These are phyloP conservation scores for Eustoma russellianum DNA, from an alignment of 257 asterid species.

Conservation along the genomic window DNA sequence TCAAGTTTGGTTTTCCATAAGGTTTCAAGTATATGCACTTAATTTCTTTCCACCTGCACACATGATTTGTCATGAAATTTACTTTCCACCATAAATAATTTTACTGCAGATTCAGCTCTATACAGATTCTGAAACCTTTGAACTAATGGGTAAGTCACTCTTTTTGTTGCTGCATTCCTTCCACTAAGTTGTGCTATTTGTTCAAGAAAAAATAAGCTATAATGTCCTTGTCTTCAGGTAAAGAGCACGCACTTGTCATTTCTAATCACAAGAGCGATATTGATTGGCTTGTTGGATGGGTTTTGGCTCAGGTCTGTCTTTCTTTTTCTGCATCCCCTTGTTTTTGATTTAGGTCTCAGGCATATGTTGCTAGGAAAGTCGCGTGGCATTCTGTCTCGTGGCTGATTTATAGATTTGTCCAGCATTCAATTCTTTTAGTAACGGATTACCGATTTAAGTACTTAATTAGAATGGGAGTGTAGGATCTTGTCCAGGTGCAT, in stretches of 20 bases:
- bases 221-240: conserved; percentile 44
- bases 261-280: conserved; percentile 87
- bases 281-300: conserved; percentile 99
- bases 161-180: background rate
- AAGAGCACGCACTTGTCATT: conserved; percentile 84
- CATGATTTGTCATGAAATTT: too few relatives aligned
- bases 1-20: too few relatives aligned
- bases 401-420: background rate
- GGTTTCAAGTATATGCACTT: too few relatives aligned
- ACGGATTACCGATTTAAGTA: too few relatives aligned
- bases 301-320: conserved; percentile 72
- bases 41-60: too few relatives aligned
- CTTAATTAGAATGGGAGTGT: too few relatives aligned
- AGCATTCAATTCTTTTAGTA: background rate
- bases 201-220: background rate
- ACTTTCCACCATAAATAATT: conserved; percentile 1
- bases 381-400: background rate
- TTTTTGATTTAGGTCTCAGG: background rate
- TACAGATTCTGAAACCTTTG: conserved; percentile 59
- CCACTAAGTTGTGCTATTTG: background rate
- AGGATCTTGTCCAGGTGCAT: too few relatives aligned
- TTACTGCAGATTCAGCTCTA: conserved; percentile 61
- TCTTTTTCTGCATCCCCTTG: background rate
- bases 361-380: too few relatives aligned
- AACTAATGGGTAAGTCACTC: conserved; percentile 53